These are phyloP conservation scores for Theileria annulata DNA, from an alignment of 169 alveolate species.

Conservation along the genomic window DNA sequence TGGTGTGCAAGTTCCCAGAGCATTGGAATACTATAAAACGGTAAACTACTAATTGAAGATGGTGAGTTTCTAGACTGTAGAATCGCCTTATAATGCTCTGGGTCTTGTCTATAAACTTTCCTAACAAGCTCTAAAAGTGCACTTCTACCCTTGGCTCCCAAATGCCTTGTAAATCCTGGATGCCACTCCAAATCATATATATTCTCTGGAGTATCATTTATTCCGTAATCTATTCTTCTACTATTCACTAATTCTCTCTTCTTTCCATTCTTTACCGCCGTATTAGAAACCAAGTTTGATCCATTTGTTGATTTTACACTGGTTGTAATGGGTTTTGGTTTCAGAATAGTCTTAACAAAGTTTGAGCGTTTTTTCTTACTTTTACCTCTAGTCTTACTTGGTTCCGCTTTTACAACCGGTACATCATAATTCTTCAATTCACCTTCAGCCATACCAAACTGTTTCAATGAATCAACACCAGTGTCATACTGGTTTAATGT, in stretches of 20 bases:
- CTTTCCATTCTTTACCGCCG: background rate
- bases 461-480: too few relatives aligned
- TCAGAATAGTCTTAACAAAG: too few relatives aligned
- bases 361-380: background rate
- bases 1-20: slow-evolving; percentile 79
- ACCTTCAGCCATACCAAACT: too few relatives aligned
- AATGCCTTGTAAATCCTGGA: slow-evolving; percentile 70
- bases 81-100: slow-evolving; percentile 68
- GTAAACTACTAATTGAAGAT: slow-evolving; percentile 74
- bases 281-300: too few relatives aligned
- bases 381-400: background rate
- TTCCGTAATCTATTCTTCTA: slow-evolving; percentile 9
- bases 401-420: background rate
- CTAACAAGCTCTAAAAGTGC: slow-evolving; percentile 74
- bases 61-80: slow-evolving; percentile 76
- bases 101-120: slow-evolving; percentile 74
- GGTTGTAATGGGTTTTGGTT: background rate
- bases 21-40: slow-evolving; percentile 77
- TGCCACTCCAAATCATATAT: slow-evolving; percentile 60
- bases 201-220: slow-evolving; percentile 19
- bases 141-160: slow-evolving; percentile 79
- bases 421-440: too few relatives aligned
- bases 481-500: background rate
- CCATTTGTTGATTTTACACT: background rate
- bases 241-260: slow-evolving; percentile 3